Percentiles rank a stretch among this genome's conserved stretches.
phyloP scores from a whole-genome alignment of 2,329 filamentous ascomycete genomes.

The Hypoxylon sp. region DNA sequence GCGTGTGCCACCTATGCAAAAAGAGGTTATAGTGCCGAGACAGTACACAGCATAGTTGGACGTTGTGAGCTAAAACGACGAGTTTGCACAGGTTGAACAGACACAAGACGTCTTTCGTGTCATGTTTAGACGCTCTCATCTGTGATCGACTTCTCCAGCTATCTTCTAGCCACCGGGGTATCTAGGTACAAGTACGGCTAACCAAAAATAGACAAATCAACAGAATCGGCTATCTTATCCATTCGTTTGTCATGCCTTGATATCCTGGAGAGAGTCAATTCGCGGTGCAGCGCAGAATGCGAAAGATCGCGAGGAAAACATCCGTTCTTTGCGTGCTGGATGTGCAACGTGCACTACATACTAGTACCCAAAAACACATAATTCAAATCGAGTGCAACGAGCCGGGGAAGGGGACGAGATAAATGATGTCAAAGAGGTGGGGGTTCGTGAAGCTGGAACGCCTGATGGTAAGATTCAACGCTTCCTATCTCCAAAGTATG shows the following conservation, averaged over 20 bases:
- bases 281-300: slow-evolving; percentile 5
- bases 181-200: slow-evolving; percentile 3
- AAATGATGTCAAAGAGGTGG: background rate
- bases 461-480: background rate
- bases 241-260: background rate
- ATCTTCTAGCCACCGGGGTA: slow-evolving; percentile 8
- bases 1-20: slow-evolving; percentile 60
- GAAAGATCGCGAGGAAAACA: background rate
- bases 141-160: slow-evolving; percentile 2
- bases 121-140: slow-evolving; percentile 16
- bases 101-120: slow-evolving; percentile 52
- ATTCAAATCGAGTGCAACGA: background rate
- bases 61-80: slow-evolving; percentile 57
- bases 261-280: slow-evolving; percentile 6
- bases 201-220: background rate
- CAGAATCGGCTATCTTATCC: background rate
- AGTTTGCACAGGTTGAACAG: slow-evolving; percentile 57
- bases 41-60: slow-evolving; percentile 58
- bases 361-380: background rate
- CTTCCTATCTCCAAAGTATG: slow-evolving; percentile 19
- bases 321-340: background rate
- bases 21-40: slow-evolving; percentile 58
- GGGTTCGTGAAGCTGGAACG: background rate
- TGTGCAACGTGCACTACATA: background rate
- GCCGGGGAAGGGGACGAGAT: background rate